Conservation (phyloP, 305 asterid species). For the Fraxinus dipetala region DNA sequence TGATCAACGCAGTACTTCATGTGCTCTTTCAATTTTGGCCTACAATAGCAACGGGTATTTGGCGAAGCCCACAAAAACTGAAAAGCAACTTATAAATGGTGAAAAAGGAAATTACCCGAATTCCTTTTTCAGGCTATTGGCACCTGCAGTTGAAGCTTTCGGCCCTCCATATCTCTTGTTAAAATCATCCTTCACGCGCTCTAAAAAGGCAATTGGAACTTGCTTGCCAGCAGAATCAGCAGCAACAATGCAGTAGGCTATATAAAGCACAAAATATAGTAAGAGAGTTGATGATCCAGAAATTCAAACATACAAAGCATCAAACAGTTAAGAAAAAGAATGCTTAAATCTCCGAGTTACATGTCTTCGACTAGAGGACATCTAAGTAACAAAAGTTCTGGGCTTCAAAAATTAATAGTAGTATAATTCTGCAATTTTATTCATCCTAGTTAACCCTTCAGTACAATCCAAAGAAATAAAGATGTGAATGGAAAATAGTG, state of each 20-base stretch:
- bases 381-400: neutral
- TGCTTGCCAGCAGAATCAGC: constrained; percentile 68
- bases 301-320: neutral
- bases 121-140: constrained; percentile 62
- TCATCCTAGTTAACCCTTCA: neutral
- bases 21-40: constrained; percentile 68
- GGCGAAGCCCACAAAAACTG: neutral
- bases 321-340: neutral
- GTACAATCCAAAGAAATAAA: neutral
- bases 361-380: constrained; percentile 30
- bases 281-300: neutral
- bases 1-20: constrained; percentile 70
- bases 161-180: constrained; percentile 57
- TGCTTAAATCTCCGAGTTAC: neutral
- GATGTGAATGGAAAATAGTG: neutral
- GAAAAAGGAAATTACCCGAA: constrained; percentile 43
- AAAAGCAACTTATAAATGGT: neutral
- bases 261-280: neutral
- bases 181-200: constrained; percentile 65
- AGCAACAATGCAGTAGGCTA: constrained; percentile 78
- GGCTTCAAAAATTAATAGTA: neutral
- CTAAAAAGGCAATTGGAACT: constrained; percentile 57
- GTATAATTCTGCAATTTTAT: neutral
- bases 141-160: constrained; percentile 48
- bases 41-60: constrained; percentile 25